Evolutionary conservation across 106 monocot genomes (phyloP).

Genomic region (Cymbidium sinense): DNA sequence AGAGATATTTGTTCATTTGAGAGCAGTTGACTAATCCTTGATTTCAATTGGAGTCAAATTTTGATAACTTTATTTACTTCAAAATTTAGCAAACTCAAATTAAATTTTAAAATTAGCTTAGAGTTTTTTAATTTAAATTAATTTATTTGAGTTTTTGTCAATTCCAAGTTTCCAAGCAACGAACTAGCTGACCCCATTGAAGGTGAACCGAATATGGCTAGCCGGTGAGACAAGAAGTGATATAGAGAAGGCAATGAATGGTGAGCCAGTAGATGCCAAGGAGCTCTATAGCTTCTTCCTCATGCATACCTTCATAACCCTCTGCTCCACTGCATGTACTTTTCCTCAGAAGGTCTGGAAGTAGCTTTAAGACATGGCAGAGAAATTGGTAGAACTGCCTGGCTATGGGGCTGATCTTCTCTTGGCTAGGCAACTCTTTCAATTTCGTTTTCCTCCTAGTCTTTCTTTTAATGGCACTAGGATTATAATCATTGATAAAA

Average conservation of each 20-base stretch:
- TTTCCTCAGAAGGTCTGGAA: constrained; percentile 30
- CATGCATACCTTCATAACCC: not conserved
- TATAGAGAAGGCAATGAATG: constrained; percentile 46
- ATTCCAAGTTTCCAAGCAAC: constrained; percentile 48
- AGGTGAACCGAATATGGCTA: constrained; percentile 47
- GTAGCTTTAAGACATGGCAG: constrained; percentile 33
- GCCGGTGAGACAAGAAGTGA: constrained; percentile 45
- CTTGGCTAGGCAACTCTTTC: not conserved
- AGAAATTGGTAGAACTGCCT: constrained; percentile 62
- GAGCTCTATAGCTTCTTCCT: constrained; percentile 19
- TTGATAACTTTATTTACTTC: too few species aligned
- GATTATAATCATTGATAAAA: constrained; percentile 16
- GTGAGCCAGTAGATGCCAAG: constrained; percentile 35
- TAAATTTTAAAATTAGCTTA: too few species aligned
- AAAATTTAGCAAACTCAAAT: too few species aligned
- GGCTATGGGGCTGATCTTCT: constrained; percentile 34
- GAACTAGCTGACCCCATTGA: constrained; percentile 35
- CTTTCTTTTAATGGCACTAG: constrained; percentile 5
- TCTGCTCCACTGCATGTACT: not conserved
- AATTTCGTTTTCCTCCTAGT: constrained; percentile 17
- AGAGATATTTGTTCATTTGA: too few species aligned
- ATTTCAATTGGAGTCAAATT: too few species aligned
- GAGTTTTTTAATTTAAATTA: too few species aligned
- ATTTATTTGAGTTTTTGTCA: too few species aligned
- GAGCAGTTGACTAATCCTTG: too few species aligned